A percentile compares a stretch with the other conserved stretches of the same genome.
phyloP scores from a whole-genome alignment of 345 rosid genomes.

The Pistacia atlantica region DNA sequence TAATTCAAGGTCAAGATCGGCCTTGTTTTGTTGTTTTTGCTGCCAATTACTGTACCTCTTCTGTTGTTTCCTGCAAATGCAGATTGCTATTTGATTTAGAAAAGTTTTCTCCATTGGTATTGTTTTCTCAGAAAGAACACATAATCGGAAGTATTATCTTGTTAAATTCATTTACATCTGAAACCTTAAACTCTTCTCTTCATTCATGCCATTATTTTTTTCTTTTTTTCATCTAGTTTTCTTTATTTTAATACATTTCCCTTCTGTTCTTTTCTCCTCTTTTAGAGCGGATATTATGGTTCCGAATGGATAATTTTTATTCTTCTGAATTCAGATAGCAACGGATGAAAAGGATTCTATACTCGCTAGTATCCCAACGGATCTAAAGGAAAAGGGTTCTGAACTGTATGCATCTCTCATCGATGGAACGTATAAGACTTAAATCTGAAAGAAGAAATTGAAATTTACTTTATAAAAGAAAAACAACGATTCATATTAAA shows the following conservation, averaged over 20 bases:
- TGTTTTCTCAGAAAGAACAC: not conserved
- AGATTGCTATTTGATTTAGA: not conserved
- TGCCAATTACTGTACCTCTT: not conserved
- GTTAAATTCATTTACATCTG: not conserved
- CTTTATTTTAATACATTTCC: not conserved
- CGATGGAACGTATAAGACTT: conserved; percentile 68
- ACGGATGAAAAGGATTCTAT: conserved; percentile 70
- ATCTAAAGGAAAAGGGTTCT: conserved; percentile 72
- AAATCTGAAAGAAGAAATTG: not conserved
- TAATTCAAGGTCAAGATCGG: too few species aligned
- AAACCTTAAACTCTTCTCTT: not conserved
- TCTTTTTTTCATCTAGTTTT: not conserved
- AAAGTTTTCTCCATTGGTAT: not conserved
- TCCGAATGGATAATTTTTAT: not conserved
- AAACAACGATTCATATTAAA: conserved; percentile 7
- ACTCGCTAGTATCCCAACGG: conserved; percentile 72
- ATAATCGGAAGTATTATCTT: not conserved
- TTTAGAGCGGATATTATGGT: not conserved
- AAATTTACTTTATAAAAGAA: conserved; percentile 11
- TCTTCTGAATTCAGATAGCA: conserved; percentile 57
- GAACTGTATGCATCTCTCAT: conserved; percentile 60
- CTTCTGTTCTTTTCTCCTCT: not conserved
- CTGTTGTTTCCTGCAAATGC: not conserved
- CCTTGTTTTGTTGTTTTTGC: not conserved
- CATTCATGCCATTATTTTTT: not conserved